Evolutionary conservation across 352 stramenopile species (phyloP).

Genomic region (Globisporangium lucens): DNA sequence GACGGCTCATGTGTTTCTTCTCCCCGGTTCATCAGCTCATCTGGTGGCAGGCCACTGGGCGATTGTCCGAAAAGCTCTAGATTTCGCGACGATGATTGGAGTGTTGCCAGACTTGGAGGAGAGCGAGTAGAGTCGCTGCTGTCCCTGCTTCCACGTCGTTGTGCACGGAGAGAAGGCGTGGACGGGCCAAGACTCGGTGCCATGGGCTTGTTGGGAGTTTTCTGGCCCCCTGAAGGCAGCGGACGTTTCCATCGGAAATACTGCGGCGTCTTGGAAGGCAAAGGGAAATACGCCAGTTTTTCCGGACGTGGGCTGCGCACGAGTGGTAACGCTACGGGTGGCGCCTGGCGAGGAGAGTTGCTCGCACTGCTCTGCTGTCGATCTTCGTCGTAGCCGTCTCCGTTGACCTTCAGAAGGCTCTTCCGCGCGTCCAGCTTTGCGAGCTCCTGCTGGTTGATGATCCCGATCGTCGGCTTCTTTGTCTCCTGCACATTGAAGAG

Average conservation of each 20-base stretch:
- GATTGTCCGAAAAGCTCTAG: neutral
- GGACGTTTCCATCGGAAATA: slow-evolving; percentile 68
- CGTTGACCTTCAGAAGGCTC: slow-evolving; percentile 6
- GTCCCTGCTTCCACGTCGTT: slow-evolving; percentile 11
- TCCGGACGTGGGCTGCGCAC: slow-evolving; percentile 39
- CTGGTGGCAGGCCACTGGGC: neutral
- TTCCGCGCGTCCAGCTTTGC: slow-evolving; percentile 30
- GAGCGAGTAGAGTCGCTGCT: neutral
- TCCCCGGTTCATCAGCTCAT: neutral
- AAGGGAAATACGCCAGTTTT: slow-evolving; percentile 36
- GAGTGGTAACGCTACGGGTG: slow-evolving; percentile 47
- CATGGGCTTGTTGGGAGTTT: slow-evolving; percentile 11
- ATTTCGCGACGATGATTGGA: slow-evolving; percentile 9
- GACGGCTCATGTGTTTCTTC: slow-evolving; percentile 1
- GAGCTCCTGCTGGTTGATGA: slow-evolving; percentile 51
- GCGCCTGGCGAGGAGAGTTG: slow-evolving; percentile 9
- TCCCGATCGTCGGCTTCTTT: slow-evolving; percentile 34
- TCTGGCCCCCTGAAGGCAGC: slow-evolving; percentile 3
- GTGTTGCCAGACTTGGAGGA: slow-evolving; percentile 9
- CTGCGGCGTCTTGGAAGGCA: slow-evolving; percentile 44
- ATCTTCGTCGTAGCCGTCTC: slow-evolving; percentile 19
- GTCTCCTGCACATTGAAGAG: slow-evolving; percentile 51
- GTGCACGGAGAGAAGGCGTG: slow-evolving; percentile 14
- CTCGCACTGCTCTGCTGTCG: neutral
- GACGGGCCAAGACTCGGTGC: neutral